phyloP scores from a whole-genome alignment of 257 asterid species.

The Solanum rostratum region DNA sequence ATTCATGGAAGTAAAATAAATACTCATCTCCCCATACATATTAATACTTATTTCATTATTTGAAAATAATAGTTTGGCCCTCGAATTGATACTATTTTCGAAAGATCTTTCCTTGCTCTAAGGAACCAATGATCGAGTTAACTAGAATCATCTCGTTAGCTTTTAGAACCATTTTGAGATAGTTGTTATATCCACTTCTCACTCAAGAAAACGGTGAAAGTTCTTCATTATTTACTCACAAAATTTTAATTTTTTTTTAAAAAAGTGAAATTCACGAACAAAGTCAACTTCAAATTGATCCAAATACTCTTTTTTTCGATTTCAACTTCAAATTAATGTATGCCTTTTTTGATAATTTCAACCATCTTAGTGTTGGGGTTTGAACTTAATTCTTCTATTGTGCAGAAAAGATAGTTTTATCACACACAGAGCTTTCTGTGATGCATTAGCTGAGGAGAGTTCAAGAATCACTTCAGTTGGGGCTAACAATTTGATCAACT shows the following conservation, averaged over 20 bases:
- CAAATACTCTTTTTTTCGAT: background rate
- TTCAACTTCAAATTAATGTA: background rate
- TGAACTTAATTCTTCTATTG: background rate
- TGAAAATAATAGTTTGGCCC: background rate
- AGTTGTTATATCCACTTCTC: background rate
- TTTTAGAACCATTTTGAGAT: background rate
- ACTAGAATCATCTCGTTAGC: background rate
- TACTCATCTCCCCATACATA: background rate
- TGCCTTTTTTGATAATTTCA: background rate
- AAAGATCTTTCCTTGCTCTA: background rate
- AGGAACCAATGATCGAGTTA: background rate
- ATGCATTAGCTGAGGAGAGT: slow-evolving; percentile 70
- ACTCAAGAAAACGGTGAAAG: background rate
- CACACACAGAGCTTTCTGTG: slow-evolving; percentile 91
- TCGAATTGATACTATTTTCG: background rate
- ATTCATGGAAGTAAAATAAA: background rate
- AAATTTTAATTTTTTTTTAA: background rate
- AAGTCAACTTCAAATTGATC: background rate
- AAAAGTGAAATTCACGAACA: background rate
- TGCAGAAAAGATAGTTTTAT: slow-evolving; percentile 80
- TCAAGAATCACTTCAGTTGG: slow-evolving; percentile 40
- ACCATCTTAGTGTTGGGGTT: background rate
- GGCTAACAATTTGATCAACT: slow-evolving; percentile 27
- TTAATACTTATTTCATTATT: background rate
- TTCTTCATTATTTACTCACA: too few species aligned